Base-by-base conservation (phyloP, 1,284 basidiomycete species). In the Thelephora terrestris region DNA sequence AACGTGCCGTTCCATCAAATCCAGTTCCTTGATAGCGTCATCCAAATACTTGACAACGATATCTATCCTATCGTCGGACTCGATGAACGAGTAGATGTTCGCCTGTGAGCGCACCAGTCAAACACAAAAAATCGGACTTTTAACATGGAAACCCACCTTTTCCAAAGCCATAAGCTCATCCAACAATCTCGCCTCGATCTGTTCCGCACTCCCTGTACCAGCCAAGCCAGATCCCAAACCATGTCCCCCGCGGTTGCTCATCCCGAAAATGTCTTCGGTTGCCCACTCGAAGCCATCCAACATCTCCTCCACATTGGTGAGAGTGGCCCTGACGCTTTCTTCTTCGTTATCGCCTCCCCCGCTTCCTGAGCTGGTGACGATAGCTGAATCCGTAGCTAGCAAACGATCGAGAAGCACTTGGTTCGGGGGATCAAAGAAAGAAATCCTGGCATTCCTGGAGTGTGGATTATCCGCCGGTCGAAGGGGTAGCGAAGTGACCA, bases 201-300 rank as follows among this genome's bases (percentile, higher is more conserved):
- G 74, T 61, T 94, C 91, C 27, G 87, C 87, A 5, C 86, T 79
- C n/a, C 85, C 85, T 56, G 76, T 73, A 18, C 70, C 70, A 10
- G 29, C 9, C 12, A 10, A 14, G 7, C 29, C 29, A 10, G 14
- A 6, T 14, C 29, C 29, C 29, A 32, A 32, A 32, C 29, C 6
- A 3, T 10, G 29, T 32, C 29, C 29, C 7, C 29, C 29, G 9
- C 14, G 29, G 49, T 77, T 73, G 55, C 77, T 79, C 53, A 76
- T 68, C 14, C 76, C 75, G 36, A 85, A 69, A 21, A 81, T 70
- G 62, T 81, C 76, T 54, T 86, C 85, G 52, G 78, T 80, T 1
- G 85, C 81, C 92, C 91, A 98, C 63, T 99, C 95, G 61, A 97
- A 95, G 0, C 94, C 94, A 60, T 99, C 95, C 9, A 99, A 75